These are phyloP conservation scores for Coemansia sp. DNA, from an alignment of 192 early-diverging fungal genomes.

Conservation along the genomic window DNA sequence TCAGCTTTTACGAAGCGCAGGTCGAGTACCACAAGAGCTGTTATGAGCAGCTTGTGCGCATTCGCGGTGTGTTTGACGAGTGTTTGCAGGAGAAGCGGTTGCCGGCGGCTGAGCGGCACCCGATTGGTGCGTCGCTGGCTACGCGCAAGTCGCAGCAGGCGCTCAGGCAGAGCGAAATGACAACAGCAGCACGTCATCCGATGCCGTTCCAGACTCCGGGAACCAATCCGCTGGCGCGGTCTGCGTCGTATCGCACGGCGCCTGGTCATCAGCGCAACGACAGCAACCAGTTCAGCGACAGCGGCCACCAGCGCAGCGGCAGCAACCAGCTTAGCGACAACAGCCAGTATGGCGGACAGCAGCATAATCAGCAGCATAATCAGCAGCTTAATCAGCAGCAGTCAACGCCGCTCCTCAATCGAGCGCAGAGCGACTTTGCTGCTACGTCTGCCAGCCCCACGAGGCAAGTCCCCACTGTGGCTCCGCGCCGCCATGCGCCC, in stretches of 20 bases:
- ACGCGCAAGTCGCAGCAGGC: slow-evolving; percentile 31
- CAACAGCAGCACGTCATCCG: slow-evolving; percentile 18
- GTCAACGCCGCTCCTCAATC: slow-evolving; percentile 27
- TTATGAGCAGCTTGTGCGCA: slow-evolving; percentile 32
- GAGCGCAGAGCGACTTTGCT: slow-evolving; percentile 49
- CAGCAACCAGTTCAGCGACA: slow-evolving; percentile 42
- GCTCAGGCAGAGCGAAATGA: slow-evolving; percentile 23
- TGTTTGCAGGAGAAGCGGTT: slow-evolving; percentile 30
- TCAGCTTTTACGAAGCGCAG: slow-evolving; percentile 54
- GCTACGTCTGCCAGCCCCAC: slow-evolving; percentile 12
- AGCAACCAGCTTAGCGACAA: slow-evolving; percentile 34
- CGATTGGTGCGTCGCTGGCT: slow-evolving; percentile 23
- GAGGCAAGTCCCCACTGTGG: slow-evolving; percentile 33
- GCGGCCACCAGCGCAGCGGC: slow-evolving; percentile 17
- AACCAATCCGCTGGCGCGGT: slow-evolving; percentile 27
- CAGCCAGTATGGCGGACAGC: slow-evolving; percentile 13
- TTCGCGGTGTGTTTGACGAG: slow-evolving; percentile 38
- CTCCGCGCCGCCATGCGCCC: slow-evolving; percentile 55
- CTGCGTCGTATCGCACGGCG: slow-evolving; percentile 23
- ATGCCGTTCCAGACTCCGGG: slow-evolving; percentile 28
- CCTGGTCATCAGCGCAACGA: slow-evolving; percentile 22
- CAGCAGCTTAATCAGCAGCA: slow-evolving; percentile 11
- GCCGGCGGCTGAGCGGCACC: slow-evolving; percentile 39
- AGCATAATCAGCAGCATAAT: slow-evolving; percentile 8
- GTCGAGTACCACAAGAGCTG: slow-evolving; percentile 46